Base-by-base conservation (phyloP, 139 green algal species). In the Gonium pectorale region DNA sequence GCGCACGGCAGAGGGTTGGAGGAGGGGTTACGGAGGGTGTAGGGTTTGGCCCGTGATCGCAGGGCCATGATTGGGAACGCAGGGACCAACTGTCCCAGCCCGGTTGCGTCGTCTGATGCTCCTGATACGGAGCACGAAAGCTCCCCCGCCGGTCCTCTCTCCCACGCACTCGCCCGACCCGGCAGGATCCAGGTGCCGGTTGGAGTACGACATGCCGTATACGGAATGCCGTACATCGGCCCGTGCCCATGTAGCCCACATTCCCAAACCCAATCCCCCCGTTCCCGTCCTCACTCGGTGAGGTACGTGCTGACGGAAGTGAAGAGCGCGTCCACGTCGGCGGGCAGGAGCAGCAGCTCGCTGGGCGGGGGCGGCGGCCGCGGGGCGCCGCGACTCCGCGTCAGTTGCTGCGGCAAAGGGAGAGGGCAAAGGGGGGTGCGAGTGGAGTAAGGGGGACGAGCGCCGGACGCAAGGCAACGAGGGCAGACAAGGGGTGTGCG, bases 401-500 rank as follows among this genome's bases (percentile, higher is more conserved):
- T 22, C 1, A 74, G 37, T 83, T 83, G 77, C 77, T 83, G 77
- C 31, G n/a, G n/a, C n/a, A n/a, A n/a, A 63, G 24, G 31, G 62
- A 6, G 8, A 26, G n/a, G 29, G 44, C 21, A 66, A 54, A 64
- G 5, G 56, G 56, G 21, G 8, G 56, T n/a, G 56, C 15, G 56
- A 64, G 56, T 64, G 15, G 24, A 64, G 56, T 5, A 56, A 56
- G 49, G 46, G 11, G 46, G 11, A 54, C 46, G 46, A 54, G 46
- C 46, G 13, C 46, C 15, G 13, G 46, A 11, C 11, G 46, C 46
- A 54, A 54, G 13, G 46, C 46, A 54, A n/a, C n/a, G 13, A 54
- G 46, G 46, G 46, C 46, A 11, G 13, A 11, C 46, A 54, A 54
- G 15, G 13, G 46, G 13, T 54, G 46, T 15, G 46, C 46, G 11